These are phyloP conservation scores for Saitozyma sp. DNA, from an alignment of 768 basidiomycete genomes.

Conservation along the genomic window DNA sequence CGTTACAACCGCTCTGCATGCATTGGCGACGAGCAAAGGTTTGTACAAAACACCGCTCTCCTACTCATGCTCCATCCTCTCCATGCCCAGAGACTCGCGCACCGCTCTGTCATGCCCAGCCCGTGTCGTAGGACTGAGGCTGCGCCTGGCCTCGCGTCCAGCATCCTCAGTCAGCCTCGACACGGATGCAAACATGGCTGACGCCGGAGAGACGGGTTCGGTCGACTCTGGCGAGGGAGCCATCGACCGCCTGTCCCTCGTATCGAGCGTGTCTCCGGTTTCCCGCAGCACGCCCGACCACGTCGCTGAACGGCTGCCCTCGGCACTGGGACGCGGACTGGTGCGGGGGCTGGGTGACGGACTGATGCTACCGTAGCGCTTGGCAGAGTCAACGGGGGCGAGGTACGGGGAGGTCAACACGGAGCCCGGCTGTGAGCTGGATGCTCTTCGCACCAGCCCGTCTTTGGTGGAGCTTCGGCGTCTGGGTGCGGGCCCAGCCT, in stretches of 20 bases:
- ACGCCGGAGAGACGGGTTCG: neutral
- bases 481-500: neutral
- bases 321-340: no score
- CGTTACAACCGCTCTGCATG: neutral
- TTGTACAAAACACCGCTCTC: neutral
- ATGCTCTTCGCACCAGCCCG: no score
- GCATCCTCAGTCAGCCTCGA: constrained; percentile 18
- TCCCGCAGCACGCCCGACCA: no score
- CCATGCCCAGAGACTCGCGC: neutral
- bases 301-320: no score
- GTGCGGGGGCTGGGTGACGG: no score
- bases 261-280: constrained; percentile 3
- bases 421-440: no score
- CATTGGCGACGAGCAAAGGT: neutral
- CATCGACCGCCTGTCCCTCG: constrained; percentile 3
- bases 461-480: no score
- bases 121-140: constrained; percentile 18
- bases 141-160: constrained; percentile 19
- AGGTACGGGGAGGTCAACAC: no score
- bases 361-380: no score
- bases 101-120: neutral
- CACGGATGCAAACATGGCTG: neutral
- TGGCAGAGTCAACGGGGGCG: no score
- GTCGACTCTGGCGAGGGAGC: constrained; percentile 6
- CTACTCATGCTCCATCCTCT: neutral